Evolutionary conservation across 768 basidiomycete species (phyloP).

Genomic region (Lactarius pseudohatsudake): DNA sequence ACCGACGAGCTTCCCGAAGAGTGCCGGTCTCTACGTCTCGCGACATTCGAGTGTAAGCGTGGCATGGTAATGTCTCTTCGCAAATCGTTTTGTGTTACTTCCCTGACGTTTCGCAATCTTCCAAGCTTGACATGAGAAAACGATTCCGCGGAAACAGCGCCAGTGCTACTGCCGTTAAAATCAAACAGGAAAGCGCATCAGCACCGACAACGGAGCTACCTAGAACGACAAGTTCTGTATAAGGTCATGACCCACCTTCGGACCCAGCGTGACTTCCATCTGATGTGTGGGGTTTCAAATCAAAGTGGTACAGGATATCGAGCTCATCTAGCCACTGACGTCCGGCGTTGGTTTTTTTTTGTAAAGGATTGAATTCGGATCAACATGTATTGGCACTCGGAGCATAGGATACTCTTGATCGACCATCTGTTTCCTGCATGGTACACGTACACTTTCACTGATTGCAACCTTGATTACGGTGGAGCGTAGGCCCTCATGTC

Average conservation of each 20-base stretch:
- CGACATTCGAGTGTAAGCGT: constrained; percentile 88
- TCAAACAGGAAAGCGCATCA: constrained; percentile 11
- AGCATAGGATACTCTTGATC: background rate
- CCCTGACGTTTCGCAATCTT: background rate
- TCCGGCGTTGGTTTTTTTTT: too few relatives aligned
- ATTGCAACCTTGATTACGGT: too few relatives aligned
- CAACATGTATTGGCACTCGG: background rate
- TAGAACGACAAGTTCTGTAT: background rate
- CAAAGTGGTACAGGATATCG: too few relatives aligned
- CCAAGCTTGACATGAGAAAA: constrained; percentile 81
- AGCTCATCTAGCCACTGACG: too few relatives aligned
- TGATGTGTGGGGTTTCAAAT: background rate
- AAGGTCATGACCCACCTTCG: background rate
- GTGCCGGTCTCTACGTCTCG: constrained; percentile 75
- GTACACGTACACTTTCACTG: too few relatives aligned
- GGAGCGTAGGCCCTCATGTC: too few relatives aligned
- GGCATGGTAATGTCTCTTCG: constrained; percentile 62
- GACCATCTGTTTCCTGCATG: too few relatives aligned
- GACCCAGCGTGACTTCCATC: background rate
- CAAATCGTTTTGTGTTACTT: constrained; percentile 4
- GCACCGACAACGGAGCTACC: constrained; percentile 12
- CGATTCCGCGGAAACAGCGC: constrained; percentile 73
- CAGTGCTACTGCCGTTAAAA: constrained; percentile 40
- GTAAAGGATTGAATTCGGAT: background rate
- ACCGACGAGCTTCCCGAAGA: constrained; percentile 73